Evolutionary conservation across 1,284 basidiomycete species (phyloP).

Genomic region (Singerocomus rubriflavus): DNA sequence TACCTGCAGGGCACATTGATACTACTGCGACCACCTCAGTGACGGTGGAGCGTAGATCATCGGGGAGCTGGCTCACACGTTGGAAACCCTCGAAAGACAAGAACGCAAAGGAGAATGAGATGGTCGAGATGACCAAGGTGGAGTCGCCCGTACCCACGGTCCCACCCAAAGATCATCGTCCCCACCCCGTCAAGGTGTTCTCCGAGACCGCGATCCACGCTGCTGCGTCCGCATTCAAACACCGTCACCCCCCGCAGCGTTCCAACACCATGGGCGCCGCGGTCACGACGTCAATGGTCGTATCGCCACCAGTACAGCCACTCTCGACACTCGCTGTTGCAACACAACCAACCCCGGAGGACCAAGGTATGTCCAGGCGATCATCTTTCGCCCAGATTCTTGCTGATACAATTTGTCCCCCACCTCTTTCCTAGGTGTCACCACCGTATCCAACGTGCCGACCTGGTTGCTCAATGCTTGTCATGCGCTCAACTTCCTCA

Average conservation of each 20-base stretch:
- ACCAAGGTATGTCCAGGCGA: conserved; percentile 17
- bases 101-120: conserved; percentile 21
- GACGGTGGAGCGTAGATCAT: conserved; percentile 51
- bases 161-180: conserved; percentile 33
- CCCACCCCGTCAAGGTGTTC: conserved; percentile 32
- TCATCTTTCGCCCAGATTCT: not conserved
- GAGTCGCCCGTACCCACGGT: conserved; percentile 11
- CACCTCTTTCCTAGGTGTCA: conserved; percentile 35
- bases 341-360: conserved; percentile 12
- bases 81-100: conserved; percentile 42
- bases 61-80: conserved; percentile 54
- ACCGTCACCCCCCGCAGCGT: conserved; percentile 28
- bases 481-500: conserved; percentile 67
- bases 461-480: conserved; percentile 73
- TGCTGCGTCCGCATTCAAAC: conserved; percentile 28
- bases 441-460: conserved; percentile 59
- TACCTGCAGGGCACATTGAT: conserved; percentile 56
- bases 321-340: conserved; percentile 18
- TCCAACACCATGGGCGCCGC: conserved; percentile 30
- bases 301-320: conserved; percentile 14
- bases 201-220: conserved; percentile 31
- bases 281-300: conserved; percentile 14
- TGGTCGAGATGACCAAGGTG: conserved; percentile 24
- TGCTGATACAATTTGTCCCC: conserved; percentile 1
- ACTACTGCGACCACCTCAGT: conserved; percentile 52